Percentiles rank a stretch among this genome's conserved stretches.
These are phyloP conservation scores for Yamadazyma takamatsuzukensis DNA, from an alignment of 805 yeast species.

Conservation along the genomic window DNA sequence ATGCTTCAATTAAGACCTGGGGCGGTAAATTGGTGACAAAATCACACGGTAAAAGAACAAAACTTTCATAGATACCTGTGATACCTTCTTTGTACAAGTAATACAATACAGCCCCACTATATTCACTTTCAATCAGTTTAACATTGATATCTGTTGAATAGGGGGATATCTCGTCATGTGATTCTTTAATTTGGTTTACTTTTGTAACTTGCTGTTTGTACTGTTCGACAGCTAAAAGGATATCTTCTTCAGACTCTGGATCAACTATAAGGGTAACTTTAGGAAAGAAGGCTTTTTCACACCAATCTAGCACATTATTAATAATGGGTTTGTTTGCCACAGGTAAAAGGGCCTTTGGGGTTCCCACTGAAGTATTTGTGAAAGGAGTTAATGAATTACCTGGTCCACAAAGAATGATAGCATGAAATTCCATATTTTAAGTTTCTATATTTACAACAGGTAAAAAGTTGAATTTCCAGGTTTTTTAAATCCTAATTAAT, in stretches of 20 bases:
- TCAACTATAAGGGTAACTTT: slow-evolving; percentile 63
- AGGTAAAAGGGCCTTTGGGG: slow-evolving; percentile 83
- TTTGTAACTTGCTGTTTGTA: slow-evolving; percentile 31
- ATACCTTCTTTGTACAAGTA: slow-evolving; percentile 36
- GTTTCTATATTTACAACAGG: too few species aligned
- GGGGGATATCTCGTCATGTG: slow-evolving; percentile 10
- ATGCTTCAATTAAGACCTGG: slow-evolving; percentile 78
- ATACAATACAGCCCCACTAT: slow-evolving; percentile 62
- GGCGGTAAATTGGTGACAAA: slow-evolving; percentile 92
- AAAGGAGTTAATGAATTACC: slow-evolving; percentile 75
- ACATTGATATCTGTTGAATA: slow-evolving; percentile 16
- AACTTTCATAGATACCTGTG: slow-evolving; percentile 21
- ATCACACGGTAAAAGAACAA: slow-evolving; percentile 91
- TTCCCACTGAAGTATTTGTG: slow-evolving; percentile 57
- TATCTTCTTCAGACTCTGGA: slow-evolving; percentile 41
- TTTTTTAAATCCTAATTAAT: too few species aligned
- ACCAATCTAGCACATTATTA: slow-evolving; percentile 87
- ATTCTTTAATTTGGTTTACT: slow-evolving; percentile 12
- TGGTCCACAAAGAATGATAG: slow-evolving; percentile 83
- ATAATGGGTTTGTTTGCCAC: slow-evolving; percentile 88
- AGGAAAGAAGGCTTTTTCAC: slow-evolving; percentile 78
- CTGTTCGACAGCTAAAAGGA: slow-evolving; percentile 45
- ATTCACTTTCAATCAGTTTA: slow-evolving; percentile 25
- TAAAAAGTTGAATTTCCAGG: too few species aligned
- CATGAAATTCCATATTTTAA: slow-evolving; percentile 88